Evolutionary conservation across 2,329 filamentous ascomycete species (phyloP), one percentile per base, ranked within the genome.

Genomic region (Knufia fluminis): DNA sequence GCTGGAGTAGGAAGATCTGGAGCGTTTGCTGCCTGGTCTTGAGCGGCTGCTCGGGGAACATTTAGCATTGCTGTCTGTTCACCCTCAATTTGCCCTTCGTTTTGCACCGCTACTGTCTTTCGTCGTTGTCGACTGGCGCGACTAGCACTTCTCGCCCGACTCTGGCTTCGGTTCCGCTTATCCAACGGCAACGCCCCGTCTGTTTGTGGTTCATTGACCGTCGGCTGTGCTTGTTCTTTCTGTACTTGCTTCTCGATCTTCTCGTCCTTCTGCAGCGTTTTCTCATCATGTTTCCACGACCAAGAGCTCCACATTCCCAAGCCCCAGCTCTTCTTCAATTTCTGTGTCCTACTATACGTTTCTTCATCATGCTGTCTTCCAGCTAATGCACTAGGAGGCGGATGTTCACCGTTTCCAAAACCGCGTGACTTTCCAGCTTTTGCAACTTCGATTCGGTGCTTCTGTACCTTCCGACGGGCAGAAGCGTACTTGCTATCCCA

Each of bases 271-370:
- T 63, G 60, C 12, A 94, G 74, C 0, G 85, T 85, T 54, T 75
- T 75, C 64, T 91, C 78, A 62, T 97, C 92, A 61, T 96, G 88
- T 63, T 86, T 94, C 40, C 84, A 90, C 12, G 87, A 89, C 85
- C 89, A 94, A 1, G 83, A 73, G 44, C 82, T 85, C 91, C 91
- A 97, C 56, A 96, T 70, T 2, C 82, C 79, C 64, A 96, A 72
- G 6, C 85, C 86, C 67, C 84, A 79, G 56, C 85, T 89, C 72
- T 78, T 82, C 57, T 68, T 66, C 48, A 64, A 74, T 66, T 73
- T 80, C 62, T 76, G 75, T 19, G 8, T 33, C 12, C 10, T 32
- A 9, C 12, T 49, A 14, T 32, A 20, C 7, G 23, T 22, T 17
- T 49, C 38, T 33, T 36, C 46, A 35, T 48, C 45, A 58, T 72